A percentile compares a stretch with the other conserved stretches of the same genome.
Conservation (phyloP, 2,329 filamentous ascomycete genomes). For the Nigrospora osmanthi region DNA sequence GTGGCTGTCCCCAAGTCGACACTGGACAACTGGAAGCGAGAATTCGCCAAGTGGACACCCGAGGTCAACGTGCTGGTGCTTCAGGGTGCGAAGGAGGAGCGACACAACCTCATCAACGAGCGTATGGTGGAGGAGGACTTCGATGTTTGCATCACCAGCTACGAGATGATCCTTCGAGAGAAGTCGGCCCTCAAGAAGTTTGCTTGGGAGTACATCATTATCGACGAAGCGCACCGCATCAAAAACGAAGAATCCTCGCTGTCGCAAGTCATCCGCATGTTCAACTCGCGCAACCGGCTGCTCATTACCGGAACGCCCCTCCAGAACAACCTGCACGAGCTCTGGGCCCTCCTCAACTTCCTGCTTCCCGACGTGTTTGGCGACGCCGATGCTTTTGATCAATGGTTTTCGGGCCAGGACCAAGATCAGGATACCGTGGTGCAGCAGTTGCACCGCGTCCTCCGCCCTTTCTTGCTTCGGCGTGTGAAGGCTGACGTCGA, state of each 20-base stretch:
- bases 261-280: constrained; percentile 91
- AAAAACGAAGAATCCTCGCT: constrained; percentile 98
- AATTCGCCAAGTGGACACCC: constrained; percentile 90
- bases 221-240: constrained; percentile 96
- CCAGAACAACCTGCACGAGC: constrained; percentile 95
- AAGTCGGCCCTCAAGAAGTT: constrained; percentile 95
- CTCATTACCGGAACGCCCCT: constrained; percentile 94
- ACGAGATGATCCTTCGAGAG: constrained; percentile 96
- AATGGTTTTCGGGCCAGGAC: constrained; percentile 92
- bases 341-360: constrained; percentile 97
- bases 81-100: constrained; percentile 92
- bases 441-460: constrained; percentile 86
- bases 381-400: constrained; percentile 91
- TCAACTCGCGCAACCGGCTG: constrained; percentile 89
- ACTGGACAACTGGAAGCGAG: constrained; percentile 95
- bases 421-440: constrained; percentile 93
- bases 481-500: constrained; percentile 97
- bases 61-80: constrained; percentile 91
- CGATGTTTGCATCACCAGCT: constrained; percentile 96
- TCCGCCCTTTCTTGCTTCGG: constrained; percentile 88
- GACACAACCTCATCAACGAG: constrained; percentile 79
- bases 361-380: constrained; percentile 97
- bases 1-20: constrained; percentile 94
- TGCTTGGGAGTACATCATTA: constrained; percentile 99
- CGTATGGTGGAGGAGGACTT: constrained; percentile 91